Base-by-base conservation (phyloP, 2,329 filamentous ascomycete genomes). In the Venturia aucupariae region DNA sequence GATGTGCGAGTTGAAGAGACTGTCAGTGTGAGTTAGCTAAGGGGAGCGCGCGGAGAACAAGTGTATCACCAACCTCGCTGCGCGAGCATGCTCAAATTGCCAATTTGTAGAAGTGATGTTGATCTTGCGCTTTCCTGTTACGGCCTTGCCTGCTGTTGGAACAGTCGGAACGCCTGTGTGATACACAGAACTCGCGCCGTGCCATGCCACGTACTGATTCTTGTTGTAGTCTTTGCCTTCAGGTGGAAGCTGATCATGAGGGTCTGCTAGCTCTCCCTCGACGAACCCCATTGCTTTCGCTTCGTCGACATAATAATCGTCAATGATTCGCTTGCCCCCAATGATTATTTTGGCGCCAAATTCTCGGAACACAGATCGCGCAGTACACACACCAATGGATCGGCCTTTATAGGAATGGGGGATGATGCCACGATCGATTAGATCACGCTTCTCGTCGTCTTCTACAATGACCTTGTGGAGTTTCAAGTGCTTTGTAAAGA, bases 161-260 rank as follows among this genome's bases (percentile, higher is more conserved):
- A 90, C 86, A 27, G 88, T 86, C 1, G 91, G 90, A 1, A 83
- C 84, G 65, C 86, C 87, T 15, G 90, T 91, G 74, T 97, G 92
- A 74, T 99, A 99, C 30, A 99, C 94, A 46, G 90, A 88, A 74
- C 93, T 97, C 60, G 94, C 94, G 61, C 94, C 94, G 74, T 96
- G 92, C 94, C 94, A 99, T 35, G 94, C 94, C 35, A 99, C 94
- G 72, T 97, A 99, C 75, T 97, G 92, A 73, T 99, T 99, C 78
- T 93, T 92, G 81, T 99, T 97, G 81, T 99, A 99, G n/a, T 87
- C 82, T 73, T 95, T 89, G 46, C 88, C 90, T n/a, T 82, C 80
- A 10, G 84, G 83, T 32, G 92, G 84, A 51, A 92, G 83, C 66
- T 82, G 83, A 75, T 99, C 94, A 66, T 92, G 88, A 0, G 93